phyloP scores from a whole-genome alignment of 164 flowering plant genomes.

The Liriodendron chinense region DNA sequence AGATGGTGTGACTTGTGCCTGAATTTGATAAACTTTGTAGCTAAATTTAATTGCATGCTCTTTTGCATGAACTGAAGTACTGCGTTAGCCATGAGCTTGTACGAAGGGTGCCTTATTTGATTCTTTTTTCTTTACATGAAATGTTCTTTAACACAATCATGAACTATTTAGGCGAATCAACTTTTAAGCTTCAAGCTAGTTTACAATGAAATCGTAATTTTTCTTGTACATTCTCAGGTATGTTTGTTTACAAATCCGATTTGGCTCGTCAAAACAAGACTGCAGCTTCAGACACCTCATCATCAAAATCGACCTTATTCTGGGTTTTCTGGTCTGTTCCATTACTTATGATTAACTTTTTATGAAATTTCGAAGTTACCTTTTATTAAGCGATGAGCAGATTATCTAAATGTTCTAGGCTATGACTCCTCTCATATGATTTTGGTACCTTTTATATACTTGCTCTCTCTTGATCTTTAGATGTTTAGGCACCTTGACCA shows the following conservation, averaged over 20 bases:
- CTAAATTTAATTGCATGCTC: background rate
- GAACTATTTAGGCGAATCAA: background rate
- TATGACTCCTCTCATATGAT: background rate
- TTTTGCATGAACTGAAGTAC: background rate
- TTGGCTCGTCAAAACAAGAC: constrained; percentile 95
- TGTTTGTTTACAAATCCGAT: constrained; percentile 87
- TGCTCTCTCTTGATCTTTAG: no score
- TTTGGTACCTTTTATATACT: no score
- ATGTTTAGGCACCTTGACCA: no score
- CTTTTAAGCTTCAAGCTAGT: background rate
- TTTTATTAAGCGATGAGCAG: background rate
- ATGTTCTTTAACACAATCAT: background rate
- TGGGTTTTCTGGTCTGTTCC: constrained; percentile 79
- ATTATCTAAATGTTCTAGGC: background rate
- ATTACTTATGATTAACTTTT: constrained; percentile 26
- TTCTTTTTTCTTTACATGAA: background rate
- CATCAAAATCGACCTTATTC: constrained; percentile 68
- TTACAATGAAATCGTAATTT: background rate
- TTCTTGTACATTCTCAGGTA: constrained; percentile 55
- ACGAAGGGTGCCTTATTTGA: background rate
- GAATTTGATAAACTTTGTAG: no score
- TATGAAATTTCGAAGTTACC: background rate
- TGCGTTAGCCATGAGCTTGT: background rate
- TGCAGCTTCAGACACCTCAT: constrained; percentile 95
- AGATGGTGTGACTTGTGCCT: background rate